Evolutionary conservation across 805 yeast genomes (phyloP).

Genomic region (Cyberlindnera galapagoensis): DNA sequence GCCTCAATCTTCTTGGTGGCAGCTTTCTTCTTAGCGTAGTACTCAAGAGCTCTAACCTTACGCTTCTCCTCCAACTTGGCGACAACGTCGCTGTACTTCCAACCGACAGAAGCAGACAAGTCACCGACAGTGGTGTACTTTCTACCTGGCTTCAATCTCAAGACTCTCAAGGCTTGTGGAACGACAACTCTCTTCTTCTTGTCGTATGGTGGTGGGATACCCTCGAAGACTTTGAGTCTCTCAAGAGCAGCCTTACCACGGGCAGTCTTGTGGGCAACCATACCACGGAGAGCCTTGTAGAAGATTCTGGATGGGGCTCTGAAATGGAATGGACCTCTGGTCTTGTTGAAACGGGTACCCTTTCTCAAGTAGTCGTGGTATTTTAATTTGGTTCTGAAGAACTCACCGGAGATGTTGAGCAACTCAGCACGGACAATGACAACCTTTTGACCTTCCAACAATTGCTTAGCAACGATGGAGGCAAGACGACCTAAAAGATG

Average conservation of each 20-base stretch:
- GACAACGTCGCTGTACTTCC: conserved; percentile 99
- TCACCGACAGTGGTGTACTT: conserved; percentile 98
- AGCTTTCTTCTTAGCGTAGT: conserved; percentile 98
- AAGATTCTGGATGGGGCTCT: conserved; percentile 99
- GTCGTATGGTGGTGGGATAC: conserved; percentile 99
- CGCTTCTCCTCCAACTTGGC: conserved; percentile 98
- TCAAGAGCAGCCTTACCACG: conserved; percentile 99
- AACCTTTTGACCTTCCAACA: conserved; percentile 96
- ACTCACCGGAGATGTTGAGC: conserved; percentile 98
- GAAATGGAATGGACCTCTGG: conserved; percentile 99
- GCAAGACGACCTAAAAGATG: conserved; percentile 99
- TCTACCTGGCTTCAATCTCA: conserved; percentile 99
- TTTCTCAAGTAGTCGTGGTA: conserved; percentile 99
- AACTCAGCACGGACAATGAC: conserved; percentile 97
- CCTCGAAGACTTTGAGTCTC: conserved; percentile 99
- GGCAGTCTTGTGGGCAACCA: conserved; percentile 99
- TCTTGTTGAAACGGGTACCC: conserved; percentile 98
- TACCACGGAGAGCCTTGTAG: conserved; percentile 99
- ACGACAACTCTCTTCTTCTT: conserved; percentile 99
- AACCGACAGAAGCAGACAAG: conserved; percentile 94
- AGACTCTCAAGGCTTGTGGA: conserved; percentile 98
- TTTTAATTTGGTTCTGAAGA: conserved; percentile 99
- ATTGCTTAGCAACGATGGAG: conserved; percentile 96
- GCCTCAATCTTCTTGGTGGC: conserved; percentile 85
- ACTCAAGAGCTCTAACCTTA: conserved; percentile 97